phyloP scores from a whole-genome alignment of 2,329 filamentous ascomycete genomes.

The Berkeleyomyces rouxiae region DNA sequence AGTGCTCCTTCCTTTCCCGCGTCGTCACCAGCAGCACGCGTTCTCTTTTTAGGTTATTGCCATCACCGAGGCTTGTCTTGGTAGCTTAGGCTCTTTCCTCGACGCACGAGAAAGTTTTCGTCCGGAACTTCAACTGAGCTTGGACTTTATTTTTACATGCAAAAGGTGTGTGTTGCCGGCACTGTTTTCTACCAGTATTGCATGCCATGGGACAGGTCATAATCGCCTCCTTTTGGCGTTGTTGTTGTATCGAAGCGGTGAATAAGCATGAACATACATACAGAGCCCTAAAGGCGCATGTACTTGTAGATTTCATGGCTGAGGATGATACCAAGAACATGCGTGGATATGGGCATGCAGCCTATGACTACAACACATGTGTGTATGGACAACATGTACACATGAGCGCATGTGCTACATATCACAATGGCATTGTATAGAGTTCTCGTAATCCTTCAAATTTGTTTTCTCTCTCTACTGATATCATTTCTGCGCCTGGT shows the following conservation, averaged over 20 bases:
- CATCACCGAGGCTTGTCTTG: neutral
- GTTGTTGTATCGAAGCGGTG: neutral
- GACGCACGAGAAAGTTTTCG: neutral
- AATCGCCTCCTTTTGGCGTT: neutral
- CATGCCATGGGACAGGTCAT: neutral
- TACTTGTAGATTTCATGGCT: neutral
- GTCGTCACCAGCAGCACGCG: neutral
- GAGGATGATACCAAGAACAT: too few species aligned
- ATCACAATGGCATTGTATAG: too few species aligned
- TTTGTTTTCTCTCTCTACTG: too few species aligned
- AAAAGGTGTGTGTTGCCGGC: neutral
- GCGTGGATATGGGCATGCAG: too few species aligned
- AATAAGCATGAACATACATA: neutral
- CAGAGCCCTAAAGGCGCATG: neutral
- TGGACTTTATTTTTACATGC: neutral
- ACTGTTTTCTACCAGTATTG: neutral
- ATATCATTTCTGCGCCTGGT: neutral
- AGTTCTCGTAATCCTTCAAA: too few species aligned
- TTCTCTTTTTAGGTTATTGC: neutral
- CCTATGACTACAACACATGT: too few species aligned
- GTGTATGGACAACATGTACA: too few species aligned
- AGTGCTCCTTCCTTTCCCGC: neutral
- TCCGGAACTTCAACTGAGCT: neutral
- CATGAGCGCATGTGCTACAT: too few species aligned
- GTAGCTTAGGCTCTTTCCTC: neutral